These are phyloP conservation scores for Fusarium torreyae DNA, from an alignment of 2,329 filamentous ascomycete species.

Conservation along the genomic window DNA sequence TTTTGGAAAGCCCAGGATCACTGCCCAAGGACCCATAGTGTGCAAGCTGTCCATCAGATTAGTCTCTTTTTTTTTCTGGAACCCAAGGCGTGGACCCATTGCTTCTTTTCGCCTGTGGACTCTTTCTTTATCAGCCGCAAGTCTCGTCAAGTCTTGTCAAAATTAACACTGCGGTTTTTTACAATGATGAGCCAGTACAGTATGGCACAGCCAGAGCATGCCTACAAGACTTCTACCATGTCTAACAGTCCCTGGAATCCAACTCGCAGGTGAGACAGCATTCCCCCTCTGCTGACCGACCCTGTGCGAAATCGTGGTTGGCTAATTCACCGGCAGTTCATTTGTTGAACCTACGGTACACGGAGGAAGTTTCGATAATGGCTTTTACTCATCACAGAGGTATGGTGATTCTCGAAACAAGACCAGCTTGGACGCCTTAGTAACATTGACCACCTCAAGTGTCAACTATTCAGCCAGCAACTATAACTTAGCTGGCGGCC, in stretches of 20 bases:
- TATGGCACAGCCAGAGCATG: slow-evolving; percentile 65
- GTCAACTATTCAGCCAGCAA: slow-evolving; percentile 59
- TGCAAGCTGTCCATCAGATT: slow-evolving; percentile 50
- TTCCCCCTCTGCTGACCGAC: slow-evolving; percentile 21
- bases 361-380: slow-evolving; percentile 56
- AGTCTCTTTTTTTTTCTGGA: slow-evolving; percentile 48
- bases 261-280: slow-evolving; percentile 65
- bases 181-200: slow-evolving; percentile 57
- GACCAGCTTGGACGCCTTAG: slow-evolving; percentile 39
- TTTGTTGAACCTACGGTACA: slow-evolving; percentile 52
- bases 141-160: slow-evolving; percentile 46
- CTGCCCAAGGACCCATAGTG: slow-evolving; percentile 52
- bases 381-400: slow-evolving; percentile 57
- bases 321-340: slow-evolving; percentile 52
- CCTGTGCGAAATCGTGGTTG: slow-evolving; percentile 26
- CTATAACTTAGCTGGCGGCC: slow-evolving; percentile 50
- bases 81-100: slow-evolving; percentile 46
- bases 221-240: slow-evolving; percentile 63
- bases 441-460: slow-evolving; percentile 59
- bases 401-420: slow-evolving; percentile 51
- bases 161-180: slow-evolving; percentile 46
- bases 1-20: slow-evolving; percentile 52
- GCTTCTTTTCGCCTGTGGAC: slow-evolving; percentile 49
- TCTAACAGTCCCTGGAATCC: slow-evolving; percentile 66
- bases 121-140: slow-evolving; percentile 52